These are phyloP conservation scores for Centella asiatica DNA, from an alignment of 129 eudicot genomes.

Conservation along the genomic window DNA sequence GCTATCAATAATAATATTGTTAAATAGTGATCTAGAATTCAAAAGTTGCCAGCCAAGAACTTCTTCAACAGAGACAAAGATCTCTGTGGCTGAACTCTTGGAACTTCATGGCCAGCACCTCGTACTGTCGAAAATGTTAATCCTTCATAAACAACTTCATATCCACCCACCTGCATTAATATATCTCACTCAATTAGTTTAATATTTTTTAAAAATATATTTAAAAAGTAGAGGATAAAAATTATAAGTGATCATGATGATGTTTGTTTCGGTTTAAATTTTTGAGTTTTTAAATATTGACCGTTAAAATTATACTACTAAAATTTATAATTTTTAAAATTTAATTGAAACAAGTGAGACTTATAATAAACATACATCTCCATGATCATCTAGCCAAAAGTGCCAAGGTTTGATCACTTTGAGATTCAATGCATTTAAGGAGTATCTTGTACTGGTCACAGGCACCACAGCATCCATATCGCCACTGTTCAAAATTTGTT, in stretches of 20 bases:
- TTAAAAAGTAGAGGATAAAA: too few relatives aligned
- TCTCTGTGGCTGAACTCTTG: constrained; percentile 51
- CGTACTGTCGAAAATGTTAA: constrained; percentile 55
- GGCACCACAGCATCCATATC: constrained; percentile 62
- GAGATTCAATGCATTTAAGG: constrained; percentile 48
- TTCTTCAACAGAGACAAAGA: constrained; percentile 38
- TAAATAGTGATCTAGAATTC: not conserved
- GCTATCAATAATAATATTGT: not conserved
- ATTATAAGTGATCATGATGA: too few relatives aligned
- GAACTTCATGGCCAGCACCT: constrained; percentile 68
- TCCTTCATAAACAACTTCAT: constrained; percentile 44
- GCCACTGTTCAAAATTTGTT: constrained; percentile 29
- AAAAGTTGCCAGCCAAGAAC: constrained; percentile 27
- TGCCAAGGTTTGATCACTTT: constrained; percentile 51
- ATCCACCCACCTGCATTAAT: constrained; percentile 44
- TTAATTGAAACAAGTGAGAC: not conserved
- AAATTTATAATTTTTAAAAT: not conserved
- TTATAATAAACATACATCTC: constrained; percentile 21
- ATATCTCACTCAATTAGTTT: too few relatives aligned
- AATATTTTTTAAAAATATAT: not conserved
- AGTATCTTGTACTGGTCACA: constrained; percentile 52
- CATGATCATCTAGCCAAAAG: constrained; percentile 36
- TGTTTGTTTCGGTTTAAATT: too few relatives aligned
- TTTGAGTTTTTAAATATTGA: not conserved
- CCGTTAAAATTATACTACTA: too few relatives aligned